These are phyloP conservation scores for Blastomyces parvus DNA, from an alignment of 2,329 filamentous ascomycete genomes.

Conservation along the genomic window DNA sequence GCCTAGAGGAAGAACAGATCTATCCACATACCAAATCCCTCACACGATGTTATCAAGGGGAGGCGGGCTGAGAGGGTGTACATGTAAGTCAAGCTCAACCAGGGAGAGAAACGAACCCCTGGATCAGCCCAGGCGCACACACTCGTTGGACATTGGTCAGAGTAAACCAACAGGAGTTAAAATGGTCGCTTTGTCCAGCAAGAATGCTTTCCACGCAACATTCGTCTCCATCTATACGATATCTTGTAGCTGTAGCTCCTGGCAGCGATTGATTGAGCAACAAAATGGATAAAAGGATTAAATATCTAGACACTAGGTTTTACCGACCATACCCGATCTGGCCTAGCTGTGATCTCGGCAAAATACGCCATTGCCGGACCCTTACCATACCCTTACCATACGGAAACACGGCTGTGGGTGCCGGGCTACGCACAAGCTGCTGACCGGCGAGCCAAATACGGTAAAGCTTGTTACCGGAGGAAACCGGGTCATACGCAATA, in stretches of 20 bases:
- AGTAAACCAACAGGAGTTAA: no score
- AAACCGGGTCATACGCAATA: neutral
- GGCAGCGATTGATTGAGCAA: no score
- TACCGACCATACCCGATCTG: neutral
- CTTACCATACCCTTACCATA: neutral
- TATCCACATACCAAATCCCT: neutral
- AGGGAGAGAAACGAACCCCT: neutral
- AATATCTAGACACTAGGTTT: neutral
- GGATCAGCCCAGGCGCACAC: neutral
- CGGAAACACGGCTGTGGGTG: neutral
- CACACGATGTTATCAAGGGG: neutral
- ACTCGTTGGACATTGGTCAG: neutral
- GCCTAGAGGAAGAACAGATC: neutral
- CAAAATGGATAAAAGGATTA: no score
- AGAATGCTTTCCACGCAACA: no score
- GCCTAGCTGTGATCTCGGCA: neutral
- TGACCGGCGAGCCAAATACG: neutral
- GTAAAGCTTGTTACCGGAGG: constrained; percentile 5
- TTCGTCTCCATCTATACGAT: no score
- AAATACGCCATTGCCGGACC: neutral
- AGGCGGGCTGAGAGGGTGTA: neutral
- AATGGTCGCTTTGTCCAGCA: no score
- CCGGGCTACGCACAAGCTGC: neutral
- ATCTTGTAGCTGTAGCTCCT: no score
- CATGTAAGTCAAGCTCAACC: no score